These are phyloP conservation scores for Boletus vermiculosoides DNA, from an alignment of 768 basidiomycete species.

Conservation along the genomic window DNA sequence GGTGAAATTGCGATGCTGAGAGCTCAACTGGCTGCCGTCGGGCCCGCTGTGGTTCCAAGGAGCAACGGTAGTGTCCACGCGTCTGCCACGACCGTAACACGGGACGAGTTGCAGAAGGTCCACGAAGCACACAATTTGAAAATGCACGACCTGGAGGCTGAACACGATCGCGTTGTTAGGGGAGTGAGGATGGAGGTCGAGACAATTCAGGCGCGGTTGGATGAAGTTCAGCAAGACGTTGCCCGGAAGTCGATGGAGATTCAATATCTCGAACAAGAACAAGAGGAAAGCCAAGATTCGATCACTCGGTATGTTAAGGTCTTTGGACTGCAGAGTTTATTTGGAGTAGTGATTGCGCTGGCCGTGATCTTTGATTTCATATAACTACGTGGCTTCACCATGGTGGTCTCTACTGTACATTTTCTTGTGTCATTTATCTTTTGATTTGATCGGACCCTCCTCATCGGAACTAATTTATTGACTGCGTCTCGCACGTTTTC, in stretches of 20 bases:
- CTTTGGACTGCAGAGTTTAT: constrained; percentile 57
- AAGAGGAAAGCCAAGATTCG: constrained; percentile 72
- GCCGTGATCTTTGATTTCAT: constrained; percentile 55
- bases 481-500: constrained; percentile 29
- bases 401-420: constrained; percentile 19
- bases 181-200: constrained; percentile 58
- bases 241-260: constrained; percentile 79
- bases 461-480: constrained; percentile 38
- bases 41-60: constrained; percentile 48
- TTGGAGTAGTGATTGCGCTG: constrained; percentile 50
- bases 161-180: constrained; percentile 58
- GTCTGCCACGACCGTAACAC: constrained; percentile 51
- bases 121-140: constrained; percentile 86
- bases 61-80: constrained; percentile 48
- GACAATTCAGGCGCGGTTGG: constrained; percentile 44
- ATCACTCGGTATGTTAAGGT: constrained; percentile 75
- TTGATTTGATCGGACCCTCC: constrained; percentile 13
- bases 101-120: constrained; percentile 72
- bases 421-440: constrained; percentile 14
- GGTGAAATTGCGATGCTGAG: constrained; percentile 69
- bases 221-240: constrained; percentile 59
- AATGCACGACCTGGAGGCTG: constrained; percentile 69
- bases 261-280: constrained; percentile 72
- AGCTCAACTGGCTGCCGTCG: constrained; percentile 51
- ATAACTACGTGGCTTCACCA: constrained; percentile 32